Evolutionary conservation across 2,329 filamentous ascomycete species (phyloP).

Genomic region (Neoscytalidium dimidiatum): DNA sequence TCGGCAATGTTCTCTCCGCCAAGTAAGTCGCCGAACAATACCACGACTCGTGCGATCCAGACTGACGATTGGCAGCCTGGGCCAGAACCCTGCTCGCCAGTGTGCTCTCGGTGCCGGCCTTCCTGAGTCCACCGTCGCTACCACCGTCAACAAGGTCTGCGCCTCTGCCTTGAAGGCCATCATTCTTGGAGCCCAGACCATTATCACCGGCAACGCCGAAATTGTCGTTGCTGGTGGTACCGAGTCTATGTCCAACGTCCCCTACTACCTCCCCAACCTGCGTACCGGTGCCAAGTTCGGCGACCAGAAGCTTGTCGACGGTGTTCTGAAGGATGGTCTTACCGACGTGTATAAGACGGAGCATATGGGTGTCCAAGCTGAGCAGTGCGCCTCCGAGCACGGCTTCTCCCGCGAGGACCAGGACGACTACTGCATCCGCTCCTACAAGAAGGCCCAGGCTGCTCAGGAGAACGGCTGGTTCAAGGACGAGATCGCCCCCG

Average conservation of each 20-base stretch:
- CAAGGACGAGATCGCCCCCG: conserved; percentile 80
- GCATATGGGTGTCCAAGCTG: conserved; percentile 91
- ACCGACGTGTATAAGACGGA: conserved; percentile 95
- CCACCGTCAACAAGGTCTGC: conserved; percentile 98
- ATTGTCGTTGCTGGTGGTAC: conserved; percentile 92
- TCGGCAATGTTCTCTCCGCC: conserved; percentile 96
- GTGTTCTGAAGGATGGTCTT: conserved; percentile 90
- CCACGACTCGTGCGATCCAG: not conserved
- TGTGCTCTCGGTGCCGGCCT: conserved; percentile 89
- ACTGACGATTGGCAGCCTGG: conserved; percentile 63
- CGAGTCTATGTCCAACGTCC: conserved; percentile 98
- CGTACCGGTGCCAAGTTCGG: conserved; percentile 92
- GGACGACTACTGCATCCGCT: conserved; percentile 93
- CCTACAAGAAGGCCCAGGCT: conserved; percentile 90
- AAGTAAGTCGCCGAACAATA: conserved; percentile 61
- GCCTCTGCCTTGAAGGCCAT: conserved; percentile 93
- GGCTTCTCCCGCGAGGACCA: conserved; percentile 79
- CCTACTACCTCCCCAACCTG: conserved; percentile 89
- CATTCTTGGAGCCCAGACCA: conserved; percentile 92
- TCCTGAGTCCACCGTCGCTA: conserved; percentile 75
- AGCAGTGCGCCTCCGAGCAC: conserved; percentile 89
- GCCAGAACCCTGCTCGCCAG: conserved; percentile 94
- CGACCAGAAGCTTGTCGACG: conserved; percentile 84
- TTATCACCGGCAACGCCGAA: conserved; percentile 92
- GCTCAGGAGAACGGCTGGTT: conserved; percentile 83